Evolutionary conservation across 176 grass and related monocot genomes (phyloP), one percentile per base, ranked within the genome.

Genomic region (Leersia perrieri): DNA sequence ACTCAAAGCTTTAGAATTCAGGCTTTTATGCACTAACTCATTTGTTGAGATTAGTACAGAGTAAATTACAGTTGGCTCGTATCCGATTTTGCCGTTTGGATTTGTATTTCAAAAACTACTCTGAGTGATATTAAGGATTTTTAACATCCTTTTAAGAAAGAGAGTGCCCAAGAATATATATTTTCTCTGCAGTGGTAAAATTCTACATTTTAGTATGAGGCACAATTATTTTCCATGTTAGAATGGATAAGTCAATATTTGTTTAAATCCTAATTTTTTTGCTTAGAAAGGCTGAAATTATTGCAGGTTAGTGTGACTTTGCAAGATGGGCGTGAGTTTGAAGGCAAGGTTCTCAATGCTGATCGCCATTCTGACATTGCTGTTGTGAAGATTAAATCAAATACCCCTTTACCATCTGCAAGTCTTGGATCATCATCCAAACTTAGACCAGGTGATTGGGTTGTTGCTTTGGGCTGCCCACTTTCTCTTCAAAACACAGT

Each of bases 401-500:
- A 86, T 45, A 94, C 83, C 72, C 85, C 92, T 78, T 85, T 98
- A 76, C 95, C 90, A 27, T 79, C 90, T 80, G 92, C 90, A 51
- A 94, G 38, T 68, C 62, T 98, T 75, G 95, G 95, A 35, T 91
- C 78, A 5, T 98, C 95, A 49, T 86, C 83, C 35, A 83, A 76
- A 23, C 82, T 98, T 78, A 82, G 72, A 78, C 84, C 86, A 73
- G 92, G 92, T 65, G 92, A 98, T 63, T 91, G 86, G 86, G 92
- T 98, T 86, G 73, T 95, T 66, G 74, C 95, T 74, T 67, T 98
- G 23, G 95, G 95, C 15, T 91, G 86, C 63, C 92, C 92, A 75
- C 83, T 88, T 64, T 88, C 83, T 82, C 88, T 98, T 80, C 88
- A 93, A 77, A 98, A 98, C 78, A 98, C 95, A 61, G 77, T 98